Conservation (phyloP, 345 rosid genomes). For the Leavenworthia alabamica region DNA sequence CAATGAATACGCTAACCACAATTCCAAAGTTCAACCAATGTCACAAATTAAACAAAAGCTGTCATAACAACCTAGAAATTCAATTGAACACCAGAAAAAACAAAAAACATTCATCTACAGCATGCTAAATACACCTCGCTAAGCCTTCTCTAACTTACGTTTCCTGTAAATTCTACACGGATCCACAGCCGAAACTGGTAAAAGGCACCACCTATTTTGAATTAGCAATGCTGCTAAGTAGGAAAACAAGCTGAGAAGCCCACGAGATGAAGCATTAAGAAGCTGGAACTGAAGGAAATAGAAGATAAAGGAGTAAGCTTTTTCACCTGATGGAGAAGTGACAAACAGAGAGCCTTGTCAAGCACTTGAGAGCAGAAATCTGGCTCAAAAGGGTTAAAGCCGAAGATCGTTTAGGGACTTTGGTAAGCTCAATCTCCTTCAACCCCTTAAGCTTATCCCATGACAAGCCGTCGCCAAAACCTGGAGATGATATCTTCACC, state of each 20-base stretch:
- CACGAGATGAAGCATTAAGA: conserved; percentile 12
- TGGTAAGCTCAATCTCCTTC: conserved; percentile 84
- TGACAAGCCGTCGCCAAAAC: conserved; percentile 46
- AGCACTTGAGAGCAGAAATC: conserved; percentile 65
- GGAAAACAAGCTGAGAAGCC: conserved; percentile 23
- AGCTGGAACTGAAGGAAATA: conserved; percentile 6
- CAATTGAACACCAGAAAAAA: background rate
- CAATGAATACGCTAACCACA: background rate
- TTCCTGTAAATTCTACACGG: conserved; percentile 17
- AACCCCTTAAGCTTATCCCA: conserved; percentile 60
- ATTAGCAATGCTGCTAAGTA: conserved; percentile 9
- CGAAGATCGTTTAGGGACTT: conserved; percentile 61
- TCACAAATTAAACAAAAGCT: background rate
- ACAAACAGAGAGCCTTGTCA: conserved; percentile 86
- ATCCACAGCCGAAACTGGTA: conserved; percentile 16
- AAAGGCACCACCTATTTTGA: conserved; percentile 16
- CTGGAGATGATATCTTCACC: conserved; percentile 66
- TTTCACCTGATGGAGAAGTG: conserved; percentile 87
- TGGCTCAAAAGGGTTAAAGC: conserved; percentile 67
- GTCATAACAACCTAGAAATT: background rate
- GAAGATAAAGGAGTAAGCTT: background rate
- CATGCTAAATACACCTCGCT: background rate
- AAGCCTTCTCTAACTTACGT: conserved; percentile 20
- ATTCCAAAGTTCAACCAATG: background rate
- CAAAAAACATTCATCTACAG: background rate